These are phyloP conservation scores for Pseudomonodictys pantanalensis DNA, from an alignment of 495 filamentous ascomycete species.

Conservation along the genomic window DNA sequence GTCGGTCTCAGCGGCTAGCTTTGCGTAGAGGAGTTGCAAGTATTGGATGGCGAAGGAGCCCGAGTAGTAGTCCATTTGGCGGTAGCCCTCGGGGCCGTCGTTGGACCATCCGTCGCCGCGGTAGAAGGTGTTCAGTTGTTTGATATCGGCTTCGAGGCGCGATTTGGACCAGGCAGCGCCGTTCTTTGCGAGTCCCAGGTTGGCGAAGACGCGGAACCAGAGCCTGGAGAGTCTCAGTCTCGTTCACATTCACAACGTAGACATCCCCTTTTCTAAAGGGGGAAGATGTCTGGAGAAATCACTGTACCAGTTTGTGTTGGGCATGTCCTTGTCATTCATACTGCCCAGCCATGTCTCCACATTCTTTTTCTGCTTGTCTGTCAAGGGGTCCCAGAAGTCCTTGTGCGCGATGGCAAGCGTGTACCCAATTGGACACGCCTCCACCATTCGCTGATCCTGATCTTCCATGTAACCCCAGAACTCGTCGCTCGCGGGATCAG, in stretches of 20 bases:
- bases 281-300: neutral
- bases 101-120: slow-evolving; percentile 77
- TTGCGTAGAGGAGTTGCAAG: slow-evolving; percentile 72
- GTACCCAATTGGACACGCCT: slow-evolving; percentile 72
- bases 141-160: slow-evolving; percentile 67
- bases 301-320: slow-evolving; percentile 55
- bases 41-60: slow-evolving; percentile 79
- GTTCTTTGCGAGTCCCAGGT: slow-evolving; percentile 69
- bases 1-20: slow-evolving; percentile 66
- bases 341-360: slow-evolving; percentile 66
- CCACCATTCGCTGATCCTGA: slow-evolving; percentile 79
- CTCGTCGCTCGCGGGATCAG: slow-evolving; percentile 61
- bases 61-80: slow-evolving; percentile 82
- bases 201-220: slow-evolving; percentile 81
- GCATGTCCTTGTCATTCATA: slow-evolving; percentile 72
- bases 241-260: neutral
- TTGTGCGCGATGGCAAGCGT: slow-evolving; percentile 61
- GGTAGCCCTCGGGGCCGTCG: slow-evolving; percentile 71
- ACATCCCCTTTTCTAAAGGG: too few relatives aligned
- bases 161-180: slow-evolving; percentile 63
- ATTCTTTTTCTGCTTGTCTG: slow-evolving; percentile 56
- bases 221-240: slow-evolving; percentile 50
- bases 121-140: slow-evolving; percentile 76
- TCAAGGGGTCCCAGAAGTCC: slow-evolving; percentile 64
- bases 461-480: slow-evolving; percentile 73